Evolutionary conservation across 2,329 filamentous ascomycete species (phyloP).

Genomic region (Penicillium sp.): DNA sequence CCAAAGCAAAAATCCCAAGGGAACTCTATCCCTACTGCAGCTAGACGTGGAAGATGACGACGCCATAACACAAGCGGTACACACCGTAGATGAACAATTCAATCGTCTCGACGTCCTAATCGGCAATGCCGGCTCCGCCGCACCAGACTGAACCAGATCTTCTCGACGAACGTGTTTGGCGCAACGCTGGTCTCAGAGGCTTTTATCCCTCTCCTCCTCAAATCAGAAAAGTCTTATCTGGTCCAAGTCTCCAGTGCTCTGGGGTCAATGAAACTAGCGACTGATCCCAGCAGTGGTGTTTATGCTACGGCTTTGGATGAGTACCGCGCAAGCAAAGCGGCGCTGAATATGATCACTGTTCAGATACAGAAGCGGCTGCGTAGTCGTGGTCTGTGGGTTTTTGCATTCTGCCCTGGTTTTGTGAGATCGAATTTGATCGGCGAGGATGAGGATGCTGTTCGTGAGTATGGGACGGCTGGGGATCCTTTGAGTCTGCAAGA

Average conservation of each 20-base stretch:
- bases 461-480: constrained; percentile 20
- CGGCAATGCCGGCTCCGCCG: constrained; percentile 13
- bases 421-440: constrained; percentile 31
- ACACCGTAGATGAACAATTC: constrained; percentile 10
- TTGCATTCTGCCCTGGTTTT: constrained; percentile 28
- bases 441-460: constrained; percentile 21
- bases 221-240: constrained; percentile 27
- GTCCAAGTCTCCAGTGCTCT: constrained; percentile 37
- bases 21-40: constrained; percentile 33
- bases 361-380: constrained; percentile 17
- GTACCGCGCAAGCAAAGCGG: constrained; percentile 22
- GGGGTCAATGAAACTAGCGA: constrained; percentile 25
- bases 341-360: constrained; percentile 18
- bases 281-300: neutral
- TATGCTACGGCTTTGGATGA: constrained; percentile 11
- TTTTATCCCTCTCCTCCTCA: constrained; percentile 33
- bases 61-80: constrained; percentile 26
- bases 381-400: constrained; percentile 21
- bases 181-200: constrained; percentile 31
- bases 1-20: constrained; percentile 16
- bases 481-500: constrained; percentile 24
- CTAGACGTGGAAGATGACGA: constrained; percentile 35
- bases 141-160: constrained; percentile 9
- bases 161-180: constrained; percentile 39
- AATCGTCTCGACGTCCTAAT: constrained; percentile 18